A percentile compares a stretch with the other conserved stretches of the same genome.
These are phyloP conservation scores for Penicillium sp. DNA, from an alignment of 2,329 filamentous ascomycete genomes.

Conservation along the genomic window DNA sequence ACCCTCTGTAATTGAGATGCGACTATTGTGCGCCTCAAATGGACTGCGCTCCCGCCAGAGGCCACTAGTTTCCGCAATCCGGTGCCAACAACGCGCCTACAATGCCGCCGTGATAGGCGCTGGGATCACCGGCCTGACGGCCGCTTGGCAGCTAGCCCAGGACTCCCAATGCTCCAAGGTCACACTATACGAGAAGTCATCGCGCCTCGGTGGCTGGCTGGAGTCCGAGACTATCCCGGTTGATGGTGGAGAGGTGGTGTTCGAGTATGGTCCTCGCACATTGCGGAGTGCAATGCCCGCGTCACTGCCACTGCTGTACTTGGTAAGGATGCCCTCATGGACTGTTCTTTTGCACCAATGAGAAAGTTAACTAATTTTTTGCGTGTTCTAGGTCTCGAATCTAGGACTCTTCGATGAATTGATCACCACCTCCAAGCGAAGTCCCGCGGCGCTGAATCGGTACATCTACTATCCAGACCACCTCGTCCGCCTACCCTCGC, in stretches of 20 bases:
- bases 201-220: conserved; percentile 81
- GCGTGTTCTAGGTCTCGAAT: conserved; percentile 55
- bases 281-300: conserved; percentile 61
- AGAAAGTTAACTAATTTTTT: conserved; percentile 9
- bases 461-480: conserved; percentile 90
- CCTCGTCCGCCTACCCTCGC: conserved; percentile 65
- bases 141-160: conserved; percentile 74
- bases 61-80: conserved; percentile 20
- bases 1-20: conserved; percentile 29
- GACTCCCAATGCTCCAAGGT: conserved; percentile 70
- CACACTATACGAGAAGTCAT: conserved; percentile 75
- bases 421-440: conserved; percentile 53
- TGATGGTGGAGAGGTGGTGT: conserved; percentile 65
- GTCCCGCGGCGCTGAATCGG: conserved; percentile 62
- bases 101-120: conserved; percentile 73
- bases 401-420: conserved; percentile 61
- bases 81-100: conserved; percentile 32
- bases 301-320: conserved; percentile 67
- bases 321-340: conserved; percentile 57
- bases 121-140: conserved; percentile 78
- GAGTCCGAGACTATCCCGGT: conserved; percentile 63
- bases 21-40: conserved; percentile 26
- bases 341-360: conserved; percentile 9
- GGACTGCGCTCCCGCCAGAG: conserved; percentile 23
- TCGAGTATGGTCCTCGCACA: conserved; percentile 83